phyloP scores from a whole-genome alignment of 1,139 yeast genomes.

The Geotrichum australiense region DNA sequence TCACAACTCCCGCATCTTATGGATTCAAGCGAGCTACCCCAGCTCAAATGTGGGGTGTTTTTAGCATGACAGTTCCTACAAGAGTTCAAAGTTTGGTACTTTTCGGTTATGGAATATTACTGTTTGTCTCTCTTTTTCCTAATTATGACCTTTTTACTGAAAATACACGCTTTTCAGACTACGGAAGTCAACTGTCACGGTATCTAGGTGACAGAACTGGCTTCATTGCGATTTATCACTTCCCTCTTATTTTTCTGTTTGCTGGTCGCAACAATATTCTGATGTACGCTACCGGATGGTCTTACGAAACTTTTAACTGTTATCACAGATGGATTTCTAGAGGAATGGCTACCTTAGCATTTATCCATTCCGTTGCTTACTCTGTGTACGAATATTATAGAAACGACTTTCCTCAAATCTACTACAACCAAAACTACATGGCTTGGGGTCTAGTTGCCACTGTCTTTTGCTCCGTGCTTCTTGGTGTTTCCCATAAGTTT shows the following conservation, averaged over 20 bases:
- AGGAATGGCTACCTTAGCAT: conserved; percentile 40
- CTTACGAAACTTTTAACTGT: conserved; percentile 51
- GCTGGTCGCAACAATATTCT: conserved; percentile 60
- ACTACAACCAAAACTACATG: background rate
- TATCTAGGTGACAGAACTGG: conserved; percentile 52
- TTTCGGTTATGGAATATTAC: conserved; percentile 20
- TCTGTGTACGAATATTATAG: conserved; percentile 13
- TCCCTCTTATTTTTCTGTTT: conserved; percentile 51
- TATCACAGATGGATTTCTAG: conserved; percentile 60
- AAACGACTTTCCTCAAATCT: conserved; percentile 1
- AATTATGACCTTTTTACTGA: conserved; percentile 12
- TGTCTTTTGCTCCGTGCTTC: conserved; percentile 38
- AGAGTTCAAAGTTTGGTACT: conserved; percentile 23
- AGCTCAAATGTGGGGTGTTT: conserved; percentile 22
- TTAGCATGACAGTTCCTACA: conserved; percentile 22
- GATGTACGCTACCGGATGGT: conserved; percentile 52
- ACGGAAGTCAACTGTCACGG: conserved; percentile 31
- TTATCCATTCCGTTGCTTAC: conserved; percentile 26
- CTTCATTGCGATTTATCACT: conserved; percentile 45
- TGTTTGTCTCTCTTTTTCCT: conserved; percentile 17
- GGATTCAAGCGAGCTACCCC: conserved; percentile 15
- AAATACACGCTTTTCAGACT: conserved; percentile 8
- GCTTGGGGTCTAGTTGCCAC: conserved; percentile 45
- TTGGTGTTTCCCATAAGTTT: conserved; percentile 42
- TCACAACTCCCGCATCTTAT: conserved; percentile 15